Conservation (phyloP, 352 stramenopile genomes). For the Thalassiosira mediterranea region DNA sequence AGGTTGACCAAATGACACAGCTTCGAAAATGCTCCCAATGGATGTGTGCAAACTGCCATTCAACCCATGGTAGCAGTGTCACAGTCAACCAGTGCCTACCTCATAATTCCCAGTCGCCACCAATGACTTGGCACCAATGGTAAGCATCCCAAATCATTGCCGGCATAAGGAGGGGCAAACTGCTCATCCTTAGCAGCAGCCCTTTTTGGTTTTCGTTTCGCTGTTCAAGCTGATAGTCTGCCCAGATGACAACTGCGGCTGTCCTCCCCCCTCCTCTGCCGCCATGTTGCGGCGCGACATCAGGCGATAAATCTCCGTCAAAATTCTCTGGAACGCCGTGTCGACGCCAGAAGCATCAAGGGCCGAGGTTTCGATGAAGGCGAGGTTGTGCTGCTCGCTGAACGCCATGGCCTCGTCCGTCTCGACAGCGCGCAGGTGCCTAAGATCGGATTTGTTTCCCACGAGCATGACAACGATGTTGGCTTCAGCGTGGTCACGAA, state of each 20-base stretch:
- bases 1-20: too few species aligned
- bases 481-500: slow-evolving; percentile 96
- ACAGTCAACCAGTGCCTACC: too few species aligned
- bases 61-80: too few species aligned
- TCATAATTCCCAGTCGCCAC: too few species aligned
- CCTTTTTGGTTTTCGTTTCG: slow-evolving; percentile 38
- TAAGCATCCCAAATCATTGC: slow-evolving; percentile 5
- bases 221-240: slow-evolving; percentile 75
- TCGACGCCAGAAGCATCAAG: slow-evolving; percentile 97
- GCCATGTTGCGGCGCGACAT: slow-evolving; percentile 81
- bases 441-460: slow-evolving; percentile 99
- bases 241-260: slow-evolving; percentile 66
- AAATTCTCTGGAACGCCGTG: slow-evolving; percentile 98
- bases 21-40: too few species aligned
- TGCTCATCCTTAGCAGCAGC: slow-evolving; percentile 50
- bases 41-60: too few species aligned
- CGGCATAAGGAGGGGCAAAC: neutral
- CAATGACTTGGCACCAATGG: too few species aligned
- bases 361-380: slow-evolving; percentile 99
- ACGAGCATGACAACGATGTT: slow-evolving; percentile 97
- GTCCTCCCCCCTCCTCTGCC: slow-evolving; percentile 63
- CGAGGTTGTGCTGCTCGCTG: slow-evolving; percentile 98
- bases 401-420: slow-evolving; percentile 99
- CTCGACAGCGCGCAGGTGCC: slow-evolving; percentile 93
- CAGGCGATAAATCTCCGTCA: slow-evolving; percentile 90